Conservation (phyloP, 202 grass and related monocot species). For the Carex arenaria region DNA sequence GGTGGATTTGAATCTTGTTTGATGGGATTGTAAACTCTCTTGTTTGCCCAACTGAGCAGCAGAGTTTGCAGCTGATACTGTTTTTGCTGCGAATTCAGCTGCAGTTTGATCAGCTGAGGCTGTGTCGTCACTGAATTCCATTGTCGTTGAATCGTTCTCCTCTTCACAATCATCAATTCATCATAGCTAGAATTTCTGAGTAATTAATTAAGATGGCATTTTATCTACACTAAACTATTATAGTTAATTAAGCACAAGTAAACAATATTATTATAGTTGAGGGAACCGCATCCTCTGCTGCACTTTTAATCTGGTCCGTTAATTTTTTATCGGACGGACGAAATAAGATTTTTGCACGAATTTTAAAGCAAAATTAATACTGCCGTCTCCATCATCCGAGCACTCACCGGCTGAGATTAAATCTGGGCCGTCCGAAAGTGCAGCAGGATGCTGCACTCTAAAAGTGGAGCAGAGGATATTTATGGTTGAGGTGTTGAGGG, state of each 20-base stretch:
- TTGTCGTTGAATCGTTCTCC: slow-evolving; percentile 20
- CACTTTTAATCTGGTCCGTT: too few relatives aligned
- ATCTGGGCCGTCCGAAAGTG: too few relatives aligned
- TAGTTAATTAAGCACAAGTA: background rate
- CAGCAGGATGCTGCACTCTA: too few relatives aligned
- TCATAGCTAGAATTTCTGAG: slow-evolving; percentile 19
- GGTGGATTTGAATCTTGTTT: slow-evolving; percentile 42
- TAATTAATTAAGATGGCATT: background rate
- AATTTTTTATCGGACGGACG: too few relatives aligned
- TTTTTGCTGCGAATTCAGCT: slow-evolving; percentile 68
- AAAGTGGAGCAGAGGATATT: too few relatives aligned
- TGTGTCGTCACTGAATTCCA: slow-evolving; percentile 68
- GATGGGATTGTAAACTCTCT: slow-evolving; percentile 10
- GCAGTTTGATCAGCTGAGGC: slow-evolving; percentile 60
- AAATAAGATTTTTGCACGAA: too few relatives aligned
- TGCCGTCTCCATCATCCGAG: too few relatives aligned
- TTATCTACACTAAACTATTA: background rate
- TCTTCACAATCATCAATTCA: slow-evolving; percentile 37
- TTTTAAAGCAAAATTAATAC: too few relatives aligned
- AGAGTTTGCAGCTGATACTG: slow-evolving; percentile 62
- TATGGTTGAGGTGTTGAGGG: slow-evolving; percentile 24
- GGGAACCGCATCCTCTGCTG: too few relatives aligned
- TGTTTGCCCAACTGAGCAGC: slow-evolving; percentile 53
- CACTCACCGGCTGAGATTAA: too few relatives aligned
- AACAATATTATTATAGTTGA: background rate